phyloP scores from a whole-genome alignment of 306 rosid species.

The Phaseolus lunatus region DNA sequence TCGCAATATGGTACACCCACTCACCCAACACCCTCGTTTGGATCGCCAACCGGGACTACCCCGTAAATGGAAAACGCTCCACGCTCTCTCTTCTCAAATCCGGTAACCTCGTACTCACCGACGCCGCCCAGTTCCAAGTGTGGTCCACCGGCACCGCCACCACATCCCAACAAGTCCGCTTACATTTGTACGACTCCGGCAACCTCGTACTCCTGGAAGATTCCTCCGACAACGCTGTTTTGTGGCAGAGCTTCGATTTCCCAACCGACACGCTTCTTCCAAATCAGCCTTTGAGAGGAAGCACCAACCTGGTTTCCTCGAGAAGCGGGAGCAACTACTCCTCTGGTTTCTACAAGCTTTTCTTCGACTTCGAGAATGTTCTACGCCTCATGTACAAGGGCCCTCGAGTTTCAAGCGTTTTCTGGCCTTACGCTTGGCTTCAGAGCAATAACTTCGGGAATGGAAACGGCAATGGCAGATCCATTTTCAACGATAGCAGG shows the following conservation, averaged over 20 bases:
- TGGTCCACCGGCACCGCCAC: slow-evolving; percentile 25
- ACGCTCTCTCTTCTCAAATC: slow-evolving; percentile 29
- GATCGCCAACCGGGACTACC: slow-evolving; percentile 42
- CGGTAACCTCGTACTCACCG: slow-evolving; percentile 30
- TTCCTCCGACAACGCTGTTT: no score
- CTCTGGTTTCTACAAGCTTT: background rate
- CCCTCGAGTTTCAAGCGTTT: slow-evolving; percentile 5
- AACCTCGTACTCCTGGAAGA: no score
- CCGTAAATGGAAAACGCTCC: slow-evolving; percentile 20
- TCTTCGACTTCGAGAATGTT: slow-evolving; percentile 31
- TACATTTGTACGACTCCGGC: no score
- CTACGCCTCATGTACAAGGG: slow-evolving; percentile 20
- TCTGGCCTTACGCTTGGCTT: slow-evolving; percentile 35
- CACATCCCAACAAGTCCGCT: no score
- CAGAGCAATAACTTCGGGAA: background rate
- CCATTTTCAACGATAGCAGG: slow-evolving; percentile 8
- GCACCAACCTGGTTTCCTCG: slow-evolving; percentile 26
- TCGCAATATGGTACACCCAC: slow-evolving; percentile 35
- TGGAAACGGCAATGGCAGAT: background rate
- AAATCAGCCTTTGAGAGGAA: no score
- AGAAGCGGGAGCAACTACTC: background rate
- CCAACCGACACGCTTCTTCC: no score
- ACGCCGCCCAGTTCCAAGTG: background rate
- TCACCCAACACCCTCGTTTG: background rate
- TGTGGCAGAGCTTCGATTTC: no score